These are phyloP conservation scores for Aurantiochytrium sp. DNA, from an alignment of 108 stramenopile species.

Conservation along the genomic window DNA sequence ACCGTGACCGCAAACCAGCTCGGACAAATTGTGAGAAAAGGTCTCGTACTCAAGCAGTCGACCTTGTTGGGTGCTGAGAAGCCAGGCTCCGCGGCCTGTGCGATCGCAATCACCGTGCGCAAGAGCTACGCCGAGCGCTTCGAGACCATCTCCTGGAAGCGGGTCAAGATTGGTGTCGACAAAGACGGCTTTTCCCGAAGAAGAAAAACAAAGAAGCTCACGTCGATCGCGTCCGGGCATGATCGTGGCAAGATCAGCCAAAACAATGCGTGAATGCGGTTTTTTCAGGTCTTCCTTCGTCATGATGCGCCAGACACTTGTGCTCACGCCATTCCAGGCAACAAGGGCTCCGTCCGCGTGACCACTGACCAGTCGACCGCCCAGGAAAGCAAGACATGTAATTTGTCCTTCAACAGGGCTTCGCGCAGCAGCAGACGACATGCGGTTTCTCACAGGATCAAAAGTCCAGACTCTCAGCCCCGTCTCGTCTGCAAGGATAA, in stretches of 20 bases:
- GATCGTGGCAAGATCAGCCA: not conserved
- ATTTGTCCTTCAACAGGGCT: not conserved
- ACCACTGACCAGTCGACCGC: not conserved
- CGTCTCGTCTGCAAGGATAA: not conserved
- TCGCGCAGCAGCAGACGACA: not conserved
- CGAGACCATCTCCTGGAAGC: not conserved
- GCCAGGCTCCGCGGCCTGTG: not conserved
- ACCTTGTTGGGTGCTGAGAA: not conserved
- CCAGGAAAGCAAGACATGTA: not conserved
- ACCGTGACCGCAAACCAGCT: not conserved
- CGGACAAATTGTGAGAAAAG: not conserved
- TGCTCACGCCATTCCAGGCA: not conserved
- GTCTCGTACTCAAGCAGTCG: not conserved
- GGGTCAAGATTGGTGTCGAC: not conserved
- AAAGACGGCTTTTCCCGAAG: not conserved
- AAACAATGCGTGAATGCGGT: not conserved
- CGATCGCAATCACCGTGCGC: not conserved
- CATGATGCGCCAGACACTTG: not conserved
- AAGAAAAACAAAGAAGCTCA: not conserved
- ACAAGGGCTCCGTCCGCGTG: not conserved
- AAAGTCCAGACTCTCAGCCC: not conserved
- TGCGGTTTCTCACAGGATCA: not conserved
- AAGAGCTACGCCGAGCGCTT: not conserved
- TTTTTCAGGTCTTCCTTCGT: not conserved
- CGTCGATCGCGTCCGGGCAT: not conserved